Evolutionary conservation across 768 basidiomycete species (phyloP).

Genomic region (Leccinum disarticulatum): DNA sequence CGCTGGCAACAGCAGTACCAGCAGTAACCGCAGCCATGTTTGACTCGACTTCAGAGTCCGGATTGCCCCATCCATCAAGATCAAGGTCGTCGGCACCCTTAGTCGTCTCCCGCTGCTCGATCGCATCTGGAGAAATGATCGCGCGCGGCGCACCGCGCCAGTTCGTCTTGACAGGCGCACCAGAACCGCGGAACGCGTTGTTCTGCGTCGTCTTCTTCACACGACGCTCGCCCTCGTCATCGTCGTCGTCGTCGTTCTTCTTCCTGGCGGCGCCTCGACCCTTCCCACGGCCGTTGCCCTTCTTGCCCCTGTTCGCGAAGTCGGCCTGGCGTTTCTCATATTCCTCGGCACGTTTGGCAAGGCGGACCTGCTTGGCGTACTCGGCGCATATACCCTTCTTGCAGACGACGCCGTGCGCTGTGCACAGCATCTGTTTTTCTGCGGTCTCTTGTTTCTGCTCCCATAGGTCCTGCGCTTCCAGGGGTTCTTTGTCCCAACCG

Average conservation of each 20-base stretch:
- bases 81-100: constrained; percentile 5
- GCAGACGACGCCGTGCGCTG: constrained; percentile 35
- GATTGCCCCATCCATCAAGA: constrained; percentile 23
- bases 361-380: constrained; percentile 30
- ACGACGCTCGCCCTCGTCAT: neutral
- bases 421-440: constrained; percentile 24
- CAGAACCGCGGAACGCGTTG: constrained; percentile 29
- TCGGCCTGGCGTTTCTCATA: constrained; percentile 18
- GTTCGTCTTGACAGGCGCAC: constrained; percentile 32
- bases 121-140: constrained; percentile 25
- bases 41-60: constrained; percentile 15
- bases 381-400: constrained; percentile 38
- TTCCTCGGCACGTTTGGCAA: constrained; percentile 16
- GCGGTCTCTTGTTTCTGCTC: constrained; percentile 8
- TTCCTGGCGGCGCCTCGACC: constrained; percentile 7
- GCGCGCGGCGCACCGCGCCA: constrained; percentile 30
- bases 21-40: neutral
- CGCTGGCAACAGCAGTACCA: neutral
- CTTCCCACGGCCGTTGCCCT: constrained; percentile 12
- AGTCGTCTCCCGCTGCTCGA: constrained; percentile 25
- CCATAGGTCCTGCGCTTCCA: constrained; percentile 29
- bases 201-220: constrained; percentile 5
- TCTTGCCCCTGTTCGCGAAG: constrained; percentile 23
- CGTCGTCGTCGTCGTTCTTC: constrained; percentile 9
- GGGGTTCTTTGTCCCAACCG: constrained; percentile 17